Conservation (phyloP, 2,329 filamentous ascomycete species). For the Didymella glomerata region DNA sequence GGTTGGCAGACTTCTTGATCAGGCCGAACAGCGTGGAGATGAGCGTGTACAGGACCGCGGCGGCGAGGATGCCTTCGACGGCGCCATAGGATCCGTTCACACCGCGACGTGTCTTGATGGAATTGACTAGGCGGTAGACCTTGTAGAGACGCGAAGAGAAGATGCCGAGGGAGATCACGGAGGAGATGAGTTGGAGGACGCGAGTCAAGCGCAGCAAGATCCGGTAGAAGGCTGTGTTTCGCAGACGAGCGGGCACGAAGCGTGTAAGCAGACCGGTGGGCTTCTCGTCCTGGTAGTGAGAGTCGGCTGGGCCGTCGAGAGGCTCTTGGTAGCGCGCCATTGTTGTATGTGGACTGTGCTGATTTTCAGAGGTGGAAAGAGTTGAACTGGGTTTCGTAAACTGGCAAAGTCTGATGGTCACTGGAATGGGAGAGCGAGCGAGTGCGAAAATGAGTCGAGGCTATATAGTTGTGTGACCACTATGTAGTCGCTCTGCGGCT, state of each 20-base stretch:
- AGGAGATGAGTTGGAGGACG: slow-evolving; percentile 56
- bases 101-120: slow-evolving; percentile 38
- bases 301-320: slow-evolving; percentile 24
- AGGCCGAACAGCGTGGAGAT: slow-evolving; percentile 48
- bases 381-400: not conserved
- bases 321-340: slow-evolving; percentile 26
- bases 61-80: slow-evolving; percentile 57
- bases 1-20: slow-evolving; percentile 44
- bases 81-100: slow-evolving; percentile 49
- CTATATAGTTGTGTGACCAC: slow-evolving; percentile 4
- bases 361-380: not conserved
- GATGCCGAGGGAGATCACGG: slow-evolving; percentile 54
- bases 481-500: not conserved
- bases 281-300: slow-evolving; percentile 24
- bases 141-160: slow-evolving; percentile 55
- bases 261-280: slow-evolving; percentile 43
- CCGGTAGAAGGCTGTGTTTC: slow-evolving; percentile 33
- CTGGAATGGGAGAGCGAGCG: not conserved
- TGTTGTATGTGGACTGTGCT: not conserved
- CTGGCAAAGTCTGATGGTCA: not conserved
- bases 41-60: slow-evolving; percentile 56
- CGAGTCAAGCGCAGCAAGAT: slow-evolving; percentile 51
- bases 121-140: slow-evolving; percentile 52
- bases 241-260: slow-evolving; percentile 40
- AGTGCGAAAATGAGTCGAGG: not conserved